Conservation (phyloP, 805 yeast species). For the Cyberlindnera galapagoensis region DNA sequence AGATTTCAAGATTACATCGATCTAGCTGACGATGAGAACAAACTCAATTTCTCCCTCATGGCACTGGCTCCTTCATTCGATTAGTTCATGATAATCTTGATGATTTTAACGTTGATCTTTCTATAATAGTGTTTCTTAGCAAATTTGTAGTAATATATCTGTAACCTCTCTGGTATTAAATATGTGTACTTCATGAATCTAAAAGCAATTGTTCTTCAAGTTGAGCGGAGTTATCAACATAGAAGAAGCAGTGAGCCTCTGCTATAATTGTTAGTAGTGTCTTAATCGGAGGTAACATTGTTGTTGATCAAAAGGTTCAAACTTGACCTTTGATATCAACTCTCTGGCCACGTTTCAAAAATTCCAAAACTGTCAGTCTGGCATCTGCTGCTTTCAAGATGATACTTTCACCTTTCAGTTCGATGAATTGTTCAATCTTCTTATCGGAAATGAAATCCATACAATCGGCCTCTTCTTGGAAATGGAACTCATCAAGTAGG, state of each 20-base stretch:
- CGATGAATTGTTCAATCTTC: slow-evolving; percentile 30
- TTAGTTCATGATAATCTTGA: too few species aligned
- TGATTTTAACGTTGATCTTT: too few species aligned
- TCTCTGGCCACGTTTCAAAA: slow-evolving; percentile 37
- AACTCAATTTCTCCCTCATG: slow-evolving; percentile 65
- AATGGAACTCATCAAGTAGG: slow-evolving; percentile 33
- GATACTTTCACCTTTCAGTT: slow-evolving; percentile 26
- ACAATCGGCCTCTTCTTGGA: slow-evolving; percentile 33
- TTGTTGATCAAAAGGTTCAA: slow-evolving; percentile 18
- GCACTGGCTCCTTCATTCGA: slow-evolving; percentile 60
- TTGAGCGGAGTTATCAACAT: background rate
- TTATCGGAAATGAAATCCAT: slow-evolving; percentile 35
- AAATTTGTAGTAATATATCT: too few species aligned
- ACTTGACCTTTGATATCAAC: slow-evolving; percentile 91
- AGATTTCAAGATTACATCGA: slow-evolving; percentile 65
- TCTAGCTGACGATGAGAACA: slow-evolving; percentile 51
- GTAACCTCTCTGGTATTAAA: too few species aligned
- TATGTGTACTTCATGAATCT: too few species aligned
- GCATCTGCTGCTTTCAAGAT: slow-evolving; percentile 31
- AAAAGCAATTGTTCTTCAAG: too few species aligned
- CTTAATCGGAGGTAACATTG: background rate
- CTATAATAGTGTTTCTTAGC: too few species aligned
- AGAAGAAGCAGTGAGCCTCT: background rate
- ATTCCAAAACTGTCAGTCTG: slow-evolving; percentile 29
- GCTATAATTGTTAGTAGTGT: too few species aligned